Evolutionary conservation across 106 monocot species (phyloP).

Genomic region (Amphibolis antarctica): DNA sequence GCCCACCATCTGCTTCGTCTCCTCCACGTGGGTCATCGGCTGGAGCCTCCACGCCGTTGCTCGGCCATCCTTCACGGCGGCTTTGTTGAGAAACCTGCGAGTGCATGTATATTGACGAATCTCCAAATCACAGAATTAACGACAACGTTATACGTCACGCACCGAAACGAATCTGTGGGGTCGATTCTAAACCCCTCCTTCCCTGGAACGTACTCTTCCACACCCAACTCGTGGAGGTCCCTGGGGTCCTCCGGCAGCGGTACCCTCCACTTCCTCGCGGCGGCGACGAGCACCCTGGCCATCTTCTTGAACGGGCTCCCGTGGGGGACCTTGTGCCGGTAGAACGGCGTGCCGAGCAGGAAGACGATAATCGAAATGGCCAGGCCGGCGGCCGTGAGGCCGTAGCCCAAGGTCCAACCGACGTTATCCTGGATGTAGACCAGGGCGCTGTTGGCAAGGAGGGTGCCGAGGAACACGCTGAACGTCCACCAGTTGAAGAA

Average conservation of each 20-base stretch:
- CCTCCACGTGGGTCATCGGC: constrained; percentile 46
- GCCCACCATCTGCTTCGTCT: constrained; percentile 51
- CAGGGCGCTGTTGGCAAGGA: constrained; percentile 23
- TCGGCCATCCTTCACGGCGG: constrained; percentile 25
- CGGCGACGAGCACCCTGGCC: constrained; percentile 1
- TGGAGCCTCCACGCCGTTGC: constrained; percentile 24
- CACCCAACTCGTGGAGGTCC: constrained; percentile 9
- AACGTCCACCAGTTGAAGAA: constrained; percentile 76
- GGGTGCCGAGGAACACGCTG: constrained; percentile 32
- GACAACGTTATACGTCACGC: neutral
- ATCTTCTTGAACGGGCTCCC: constrained; percentile 2
- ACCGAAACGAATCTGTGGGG: constrained; percentile 7
- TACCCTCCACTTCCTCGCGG: constrained; percentile 8
- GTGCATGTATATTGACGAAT: neutral
- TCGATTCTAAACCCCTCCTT: constrained; percentile 7
- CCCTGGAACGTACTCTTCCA: constrained; percentile 1
- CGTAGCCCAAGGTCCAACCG: constrained; percentile 36
- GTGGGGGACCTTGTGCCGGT: neutral
- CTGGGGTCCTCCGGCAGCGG: constrained; percentile 7
- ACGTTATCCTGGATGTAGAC: constrained; percentile 22
- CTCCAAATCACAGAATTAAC: neutral
- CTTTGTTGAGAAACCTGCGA: constrained; percentile 43
- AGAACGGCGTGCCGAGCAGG: neutral
- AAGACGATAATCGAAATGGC: constrained; percentile 16
- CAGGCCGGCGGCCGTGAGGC: constrained; percentile 11